These are phyloP conservation scores for Cytospora piceae DNA, from an alignment of 2,329 filamentous ascomycete genomes.

Conservation along the genomic window DNA sequence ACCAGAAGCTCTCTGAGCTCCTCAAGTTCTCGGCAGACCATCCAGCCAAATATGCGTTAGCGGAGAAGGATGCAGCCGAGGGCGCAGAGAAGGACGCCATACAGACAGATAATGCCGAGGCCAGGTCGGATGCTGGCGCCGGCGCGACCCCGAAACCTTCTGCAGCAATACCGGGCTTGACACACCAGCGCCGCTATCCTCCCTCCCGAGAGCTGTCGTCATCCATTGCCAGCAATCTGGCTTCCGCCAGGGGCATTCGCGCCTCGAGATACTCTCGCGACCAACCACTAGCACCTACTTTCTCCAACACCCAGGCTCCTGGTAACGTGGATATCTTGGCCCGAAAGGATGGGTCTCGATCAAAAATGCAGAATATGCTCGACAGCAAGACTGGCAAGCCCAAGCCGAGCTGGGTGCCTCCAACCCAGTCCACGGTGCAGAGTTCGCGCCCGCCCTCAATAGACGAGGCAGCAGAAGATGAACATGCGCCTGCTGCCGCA, in stretches of 20 bases:
- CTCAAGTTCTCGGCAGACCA: conserved; percentile 70
- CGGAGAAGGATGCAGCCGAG: conserved; percentile 43
- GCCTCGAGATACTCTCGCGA: conserved; percentile 58
- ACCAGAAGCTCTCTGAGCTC: conserved; percentile 79
- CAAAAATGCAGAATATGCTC: conserved; percentile 61
- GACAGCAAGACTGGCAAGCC: conserved; percentile 55
- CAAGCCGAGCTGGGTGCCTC: conserved; percentile 58
- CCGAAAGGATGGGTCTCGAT: conserved; percentile 52
- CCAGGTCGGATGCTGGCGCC: conserved; percentile 31
- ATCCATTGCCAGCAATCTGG: conserved; percentile 86
- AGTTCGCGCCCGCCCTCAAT: conserved; percentile 35
- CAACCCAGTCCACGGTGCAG: conserved; percentile 40
- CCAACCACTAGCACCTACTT: conserved; percentile 70
- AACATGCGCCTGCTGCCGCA: conserved; percentile 31
- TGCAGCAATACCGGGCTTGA: conserved; percentile 40
- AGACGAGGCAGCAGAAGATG: conserved; percentile 37
- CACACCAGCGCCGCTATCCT: conserved; percentile 55
- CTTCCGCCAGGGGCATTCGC: conserved; percentile 80
- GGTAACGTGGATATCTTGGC: conserved; percentile 67
- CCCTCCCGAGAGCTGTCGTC: conserved; percentile 72
- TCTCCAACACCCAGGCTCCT: conserved; percentile 74
- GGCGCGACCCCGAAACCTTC: conserved; percentile 34
- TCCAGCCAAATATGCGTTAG: conserved; percentile 44
- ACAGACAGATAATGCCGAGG: conserved; percentile 33
- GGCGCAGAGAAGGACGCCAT: conserved; percentile 40